Evolutionary conservation across 768 basidiomycete species (phyloP), one percentile per base, ranked within the genome.

Genomic region (Tremella yokohamensis): DNA sequence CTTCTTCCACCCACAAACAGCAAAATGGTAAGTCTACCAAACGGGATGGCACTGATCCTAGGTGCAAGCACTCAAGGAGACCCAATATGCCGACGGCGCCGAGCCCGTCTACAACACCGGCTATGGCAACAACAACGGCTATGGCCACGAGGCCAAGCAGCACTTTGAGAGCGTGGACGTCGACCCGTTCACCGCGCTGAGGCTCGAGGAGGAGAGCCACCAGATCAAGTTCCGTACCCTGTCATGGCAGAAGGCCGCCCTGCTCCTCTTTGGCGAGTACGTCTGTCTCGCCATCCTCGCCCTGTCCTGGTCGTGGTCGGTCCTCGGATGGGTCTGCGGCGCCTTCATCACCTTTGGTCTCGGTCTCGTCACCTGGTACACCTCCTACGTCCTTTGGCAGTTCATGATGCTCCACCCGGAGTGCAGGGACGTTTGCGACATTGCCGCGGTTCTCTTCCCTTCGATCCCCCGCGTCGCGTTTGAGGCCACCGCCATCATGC

Each of bases 351-450:
- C 70, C 18, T 68, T 69, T 47, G 66, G 66, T 12, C 25, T 71
- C n/a, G 66, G 66, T 20, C 52, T 65, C 26, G 47, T 66, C 29
- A 68, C 67, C 11, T 72, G 66, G 62, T 72, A 83, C 66, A 83
- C 82, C 1, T 81, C 80, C 16, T 78, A 82, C 45, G 66, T 80
- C 40, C 77, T 81, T 24, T 80, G 82, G 80, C 74, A 78, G 38
- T 83, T 79, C 61, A 81, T 80, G 61, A 77, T 83, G 55, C 77
- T 78, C 49, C 79, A 83, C 58, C 82, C 82, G 0, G 80, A 82
- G 61, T 70, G 81, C 12, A 78, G 78, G 12, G 81, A 83, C 53
- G 80, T 82, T 16, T 82, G 82, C 66, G 82, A 83, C 63, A 81
- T 83, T 44, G 82, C 81, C 1, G 76, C 74, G 40, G 72, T 78